A percentile compares a stretch with the other conserved stretches of the same genome.
Conservation (phyloP, 768 basidiomycete species). For the Podaxis rugospora region DNA sequence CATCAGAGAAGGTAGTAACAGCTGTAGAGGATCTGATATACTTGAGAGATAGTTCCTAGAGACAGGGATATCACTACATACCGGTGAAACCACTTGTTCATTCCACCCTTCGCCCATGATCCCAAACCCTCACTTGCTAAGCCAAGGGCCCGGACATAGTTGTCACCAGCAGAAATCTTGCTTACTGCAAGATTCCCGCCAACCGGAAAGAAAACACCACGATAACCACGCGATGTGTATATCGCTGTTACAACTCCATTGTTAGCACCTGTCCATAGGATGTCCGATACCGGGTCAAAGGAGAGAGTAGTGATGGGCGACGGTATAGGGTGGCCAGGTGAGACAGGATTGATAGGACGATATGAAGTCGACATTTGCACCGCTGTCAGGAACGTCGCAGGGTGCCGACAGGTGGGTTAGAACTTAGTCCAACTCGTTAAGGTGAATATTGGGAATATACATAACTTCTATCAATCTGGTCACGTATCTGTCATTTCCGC, state of each 20-base stretch:
- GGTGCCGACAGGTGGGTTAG: neutral
- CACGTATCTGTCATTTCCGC: neutral
- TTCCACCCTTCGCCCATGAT: constrained; percentile 79
- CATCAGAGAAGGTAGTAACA: constrained; percentile 42
- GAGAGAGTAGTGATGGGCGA: constrained; percentile 64
- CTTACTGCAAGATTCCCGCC: constrained; percentile 67
- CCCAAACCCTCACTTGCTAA: constrained; percentile 63
- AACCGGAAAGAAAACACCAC: constrained; percentile 71
- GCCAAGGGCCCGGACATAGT: constrained; percentile 66
- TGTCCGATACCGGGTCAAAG: constrained; percentile 90
- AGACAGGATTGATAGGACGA: constrained; percentile 2
- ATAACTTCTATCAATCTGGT: neutral
- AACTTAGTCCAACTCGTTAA: neutral
- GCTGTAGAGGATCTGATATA: constrained; percentile 24
- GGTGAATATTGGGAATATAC: neutral
- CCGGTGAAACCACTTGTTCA: constrained; percentile 81
- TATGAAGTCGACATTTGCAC: constrained; percentile 23
- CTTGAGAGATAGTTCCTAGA: neutral
- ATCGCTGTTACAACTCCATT: constrained; percentile 67
- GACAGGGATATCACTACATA: constrained; percentile 27
- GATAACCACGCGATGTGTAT: constrained; percentile 56
- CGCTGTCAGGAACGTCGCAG: neutral
- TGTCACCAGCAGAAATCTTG: constrained; percentile 75
- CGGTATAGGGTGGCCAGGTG: constrained; percentile 12
- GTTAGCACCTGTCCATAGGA: constrained; percentile 80